Conservation (phyloP, 1,284 basidiomycete species). For the Tilletia caries region DNA sequence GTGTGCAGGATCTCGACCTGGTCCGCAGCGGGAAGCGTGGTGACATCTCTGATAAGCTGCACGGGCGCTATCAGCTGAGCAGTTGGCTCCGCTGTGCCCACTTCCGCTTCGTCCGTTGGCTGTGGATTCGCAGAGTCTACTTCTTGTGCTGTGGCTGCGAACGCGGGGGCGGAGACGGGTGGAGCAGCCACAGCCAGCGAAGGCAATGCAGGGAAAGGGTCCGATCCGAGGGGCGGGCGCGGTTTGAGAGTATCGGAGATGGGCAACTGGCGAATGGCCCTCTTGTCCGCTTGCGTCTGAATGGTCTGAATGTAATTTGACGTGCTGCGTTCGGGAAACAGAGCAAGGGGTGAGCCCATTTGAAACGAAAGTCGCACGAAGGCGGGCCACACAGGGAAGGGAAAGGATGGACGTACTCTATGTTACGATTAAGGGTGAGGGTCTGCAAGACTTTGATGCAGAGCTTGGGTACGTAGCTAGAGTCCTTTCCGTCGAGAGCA, state of each 20-base stretch:
- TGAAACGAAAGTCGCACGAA: too few relatives aligned
- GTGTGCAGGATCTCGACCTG: conserved; percentile 47
- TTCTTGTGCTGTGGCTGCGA: neutral
- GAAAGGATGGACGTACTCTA: conserved; percentile 54
- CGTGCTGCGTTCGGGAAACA: conserved; percentile 31
- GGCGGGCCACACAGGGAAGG: neutral
- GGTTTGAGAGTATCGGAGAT: conserved; percentile 10
- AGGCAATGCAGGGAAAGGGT: neutral
- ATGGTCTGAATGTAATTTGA: conserved; percentile 12
- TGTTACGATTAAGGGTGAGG: conserved; percentile 58
- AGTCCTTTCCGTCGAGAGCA: conserved; percentile 57
- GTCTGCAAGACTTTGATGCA: conserved; percentile 57
- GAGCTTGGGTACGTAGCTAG: conserved; percentile 56
- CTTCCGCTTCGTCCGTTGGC: neutral
- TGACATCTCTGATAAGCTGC: neutral
- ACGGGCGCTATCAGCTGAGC: neutral
- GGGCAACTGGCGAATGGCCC: neutral
- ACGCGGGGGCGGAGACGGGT: neutral
- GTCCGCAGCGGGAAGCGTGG: neutral
- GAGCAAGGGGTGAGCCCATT: neutral
- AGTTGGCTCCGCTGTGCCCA: conserved; percentile 30
- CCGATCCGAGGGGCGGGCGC: neutral
- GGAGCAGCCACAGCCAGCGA: neutral
- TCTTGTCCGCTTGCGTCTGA: conserved; percentile 8
- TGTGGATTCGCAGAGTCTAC: neutral